Conservation (phyloP, 148 eudicot species). For the Euryodendron excelsum region DNA sequence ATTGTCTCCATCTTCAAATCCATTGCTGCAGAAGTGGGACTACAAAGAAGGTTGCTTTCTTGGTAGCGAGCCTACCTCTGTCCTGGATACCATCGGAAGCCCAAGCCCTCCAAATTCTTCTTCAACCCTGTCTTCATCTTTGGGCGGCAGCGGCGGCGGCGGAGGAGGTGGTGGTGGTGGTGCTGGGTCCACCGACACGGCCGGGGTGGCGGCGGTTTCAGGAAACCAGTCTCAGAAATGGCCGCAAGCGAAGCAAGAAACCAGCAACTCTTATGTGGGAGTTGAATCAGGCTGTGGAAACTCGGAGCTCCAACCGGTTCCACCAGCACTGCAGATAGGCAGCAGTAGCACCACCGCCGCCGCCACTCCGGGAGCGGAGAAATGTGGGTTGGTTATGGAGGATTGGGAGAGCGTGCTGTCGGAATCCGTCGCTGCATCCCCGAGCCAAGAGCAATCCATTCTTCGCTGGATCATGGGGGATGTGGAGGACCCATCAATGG, state of each 20-base stretch:
- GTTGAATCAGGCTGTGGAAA: constrained; percentile 28
- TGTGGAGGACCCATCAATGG: constrained; percentile 59
- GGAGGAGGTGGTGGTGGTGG: constrained; percentile 27
- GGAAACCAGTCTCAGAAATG: constrained; percentile 47
- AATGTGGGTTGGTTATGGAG: constrained; percentile 45
- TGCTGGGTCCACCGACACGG: constrained; percentile 31
- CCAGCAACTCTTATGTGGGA: not conserved
- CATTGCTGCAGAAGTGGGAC: not conserved
- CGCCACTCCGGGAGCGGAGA: constrained; percentile 26
- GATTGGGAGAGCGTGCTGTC: constrained; percentile 75
- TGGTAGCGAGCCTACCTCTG: constrained; percentile 60
- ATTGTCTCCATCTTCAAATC: constrained; percentile 8
- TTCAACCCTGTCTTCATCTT: constrained; percentile 42
- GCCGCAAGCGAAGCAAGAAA: constrained; percentile 13
- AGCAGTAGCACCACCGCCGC: constrained; percentile 3
- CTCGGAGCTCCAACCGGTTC: not conserved
- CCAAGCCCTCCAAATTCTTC: constrained; percentile 67
- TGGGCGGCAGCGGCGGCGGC: not conserved
- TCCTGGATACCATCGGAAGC: constrained; percentile 64
- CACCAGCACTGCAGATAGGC: not conserved
- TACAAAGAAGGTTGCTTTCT: not conserved
- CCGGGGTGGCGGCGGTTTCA: constrained; percentile 59
- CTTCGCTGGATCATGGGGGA: constrained; percentile 80
- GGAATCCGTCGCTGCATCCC: constrained; percentile 35
- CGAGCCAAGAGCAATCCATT: constrained; percentile 57